Evolutionary conservation across 805 yeast genomes (phyloP).

Genomic region (Yueomyces sp.): DNA sequence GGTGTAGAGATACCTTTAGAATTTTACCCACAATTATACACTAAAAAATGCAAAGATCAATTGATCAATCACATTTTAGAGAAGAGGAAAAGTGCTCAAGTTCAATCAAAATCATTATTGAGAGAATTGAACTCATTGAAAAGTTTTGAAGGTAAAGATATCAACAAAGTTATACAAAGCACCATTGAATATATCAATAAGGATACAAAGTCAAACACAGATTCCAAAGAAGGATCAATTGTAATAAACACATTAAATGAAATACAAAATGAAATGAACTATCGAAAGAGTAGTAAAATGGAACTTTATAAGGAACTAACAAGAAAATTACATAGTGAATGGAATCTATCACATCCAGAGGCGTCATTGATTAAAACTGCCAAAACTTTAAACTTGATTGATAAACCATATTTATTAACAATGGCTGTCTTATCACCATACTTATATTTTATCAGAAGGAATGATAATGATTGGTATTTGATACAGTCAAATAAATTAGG

Average conservation of each 20-base stretch:
- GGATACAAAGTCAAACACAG: slow-evolving; percentile 2
- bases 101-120: slow-evolving; percentile 8
- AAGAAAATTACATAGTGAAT: slow-evolving; percentile 14
- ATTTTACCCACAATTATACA: slow-evolving; percentile 24
- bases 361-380: slow-evolving; percentile 13
- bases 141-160: slow-evolving; percentile 22
- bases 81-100: slow-evolving; percentile 12
- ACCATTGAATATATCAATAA: slow-evolving; percentile 14
- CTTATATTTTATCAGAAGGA: slow-evolving; percentile 13
- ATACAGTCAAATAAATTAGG: slow-evolving; percentile 8
- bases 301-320: slow-evolving; percentile 17
- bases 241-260: slow-evolving; percentile 1
- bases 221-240: slow-evolving; percentile 2
- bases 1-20: slow-evolving; percentile 22
- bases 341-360: slow-evolving; percentile 20
- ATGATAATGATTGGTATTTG: slow-evolving; percentile 12
- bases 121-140: slow-evolving; percentile 15
- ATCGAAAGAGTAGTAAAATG: slow-evolving; percentile 9
- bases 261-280: slow-evolving; percentile 7
- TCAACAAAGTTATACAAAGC: slow-evolving; percentile 16
- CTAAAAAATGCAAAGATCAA: slow-evolving; percentile 14
- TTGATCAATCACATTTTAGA: slow-evolving; percentile 14
- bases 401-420: slow-evolving; percentile 14
- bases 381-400: slow-evolving; percentile 13
- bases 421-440: slow-evolving; percentile 20